phyloP scores from a whole-genome alignment of 75 land plant species.

The Picea sitchensis region DNA sequence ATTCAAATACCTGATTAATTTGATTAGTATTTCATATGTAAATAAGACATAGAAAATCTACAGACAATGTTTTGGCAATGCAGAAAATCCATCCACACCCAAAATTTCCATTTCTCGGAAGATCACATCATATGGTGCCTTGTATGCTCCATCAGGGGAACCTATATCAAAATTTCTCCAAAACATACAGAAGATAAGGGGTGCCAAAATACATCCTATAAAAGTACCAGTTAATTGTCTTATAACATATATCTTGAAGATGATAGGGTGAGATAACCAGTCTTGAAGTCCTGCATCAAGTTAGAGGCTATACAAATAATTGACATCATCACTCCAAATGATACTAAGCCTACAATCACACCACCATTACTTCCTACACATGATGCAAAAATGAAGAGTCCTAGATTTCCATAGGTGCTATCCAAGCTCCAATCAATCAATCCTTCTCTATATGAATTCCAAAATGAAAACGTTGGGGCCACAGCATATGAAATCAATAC shows the following conservation, averaged over 20 bases:
- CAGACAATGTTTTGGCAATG: conserved; percentile 65
- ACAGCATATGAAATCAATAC: no score
- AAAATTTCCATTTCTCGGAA: conserved; percentile 63
- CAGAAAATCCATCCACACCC: conserved; percentile 56
- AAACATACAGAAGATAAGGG: conserved; percentile 3
- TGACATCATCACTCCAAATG: conserved; percentile 82
- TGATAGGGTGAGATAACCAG: no score
- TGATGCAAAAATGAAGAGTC: no score
- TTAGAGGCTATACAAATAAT: conserved; percentile 32
- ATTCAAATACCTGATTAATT: conserved; percentile 28
- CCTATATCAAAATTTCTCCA: conserved; percentile 60
- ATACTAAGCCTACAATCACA: conserved; percentile 60
- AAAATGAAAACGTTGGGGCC: conserved; percentile 48
- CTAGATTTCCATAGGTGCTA: no score
- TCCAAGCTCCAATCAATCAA: conserved; percentile 14
- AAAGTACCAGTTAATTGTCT: conserved; percentile 55
- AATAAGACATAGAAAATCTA: conserved; percentile 35
- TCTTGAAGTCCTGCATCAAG: no score
- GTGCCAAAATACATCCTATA: background rate
- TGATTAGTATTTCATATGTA: conserved; percentile 37
- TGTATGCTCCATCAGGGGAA: conserved; percentile 18
- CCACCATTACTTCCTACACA: no score
- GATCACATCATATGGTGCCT: conserved; percentile 39
- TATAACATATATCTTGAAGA: conserved; percentile 26
- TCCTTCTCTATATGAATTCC: conserved; percentile 72